Evolutionary conservation across 139 green algal species (phyloP).

Genomic region (Chlamydomonas sp.): DNA sequence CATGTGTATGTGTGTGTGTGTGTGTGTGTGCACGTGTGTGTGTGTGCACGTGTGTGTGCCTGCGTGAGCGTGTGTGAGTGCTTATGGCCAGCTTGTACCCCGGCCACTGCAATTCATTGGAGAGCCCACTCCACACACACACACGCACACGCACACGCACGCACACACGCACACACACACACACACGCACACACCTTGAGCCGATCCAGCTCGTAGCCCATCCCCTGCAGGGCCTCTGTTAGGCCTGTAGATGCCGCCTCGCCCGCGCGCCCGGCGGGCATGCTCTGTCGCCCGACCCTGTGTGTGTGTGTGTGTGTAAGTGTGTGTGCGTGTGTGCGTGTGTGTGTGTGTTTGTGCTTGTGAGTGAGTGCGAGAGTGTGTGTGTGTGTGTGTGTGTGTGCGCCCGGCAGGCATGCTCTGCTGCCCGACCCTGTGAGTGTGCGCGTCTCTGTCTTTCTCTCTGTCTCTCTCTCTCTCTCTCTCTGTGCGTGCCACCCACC

Average conservation of each 20-base stretch:
- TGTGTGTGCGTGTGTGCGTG: background rate
- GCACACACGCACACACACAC: background rate
- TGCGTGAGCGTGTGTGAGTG: background rate
- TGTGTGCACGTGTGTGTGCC: background rate
- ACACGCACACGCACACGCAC: too few species aligned
- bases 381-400: background rate
- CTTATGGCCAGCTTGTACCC: too few species aligned
- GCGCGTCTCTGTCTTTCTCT: constrained; percentile 49
- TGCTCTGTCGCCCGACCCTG: too few species aligned
- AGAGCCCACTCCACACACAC: too few species aligned
- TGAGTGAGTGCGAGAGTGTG: background rate
- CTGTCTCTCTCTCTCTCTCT: background rate
- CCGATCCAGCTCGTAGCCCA: constrained; percentile 78
- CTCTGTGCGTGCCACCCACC: constrained; percentile 77
- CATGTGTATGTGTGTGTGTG: background rate
- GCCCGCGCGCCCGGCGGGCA: constrained; percentile 71
- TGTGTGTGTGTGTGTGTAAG: background rate
- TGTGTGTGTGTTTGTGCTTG: constrained; percentile 48
- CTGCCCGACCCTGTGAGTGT: constrained; percentile 93
- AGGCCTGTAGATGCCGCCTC: constrained; percentile 81
- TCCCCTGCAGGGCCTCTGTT: constrained; percentile 72
- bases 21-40: constrained; percentile 5
- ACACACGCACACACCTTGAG: too few species aligned
- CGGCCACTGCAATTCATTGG: too few species aligned
- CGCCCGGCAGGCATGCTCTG: constrained; percentile 92